Base-by-base conservation (phyloP, 176 grass and related monocot species). In the Echinochloa phyllopogon region DNA sequence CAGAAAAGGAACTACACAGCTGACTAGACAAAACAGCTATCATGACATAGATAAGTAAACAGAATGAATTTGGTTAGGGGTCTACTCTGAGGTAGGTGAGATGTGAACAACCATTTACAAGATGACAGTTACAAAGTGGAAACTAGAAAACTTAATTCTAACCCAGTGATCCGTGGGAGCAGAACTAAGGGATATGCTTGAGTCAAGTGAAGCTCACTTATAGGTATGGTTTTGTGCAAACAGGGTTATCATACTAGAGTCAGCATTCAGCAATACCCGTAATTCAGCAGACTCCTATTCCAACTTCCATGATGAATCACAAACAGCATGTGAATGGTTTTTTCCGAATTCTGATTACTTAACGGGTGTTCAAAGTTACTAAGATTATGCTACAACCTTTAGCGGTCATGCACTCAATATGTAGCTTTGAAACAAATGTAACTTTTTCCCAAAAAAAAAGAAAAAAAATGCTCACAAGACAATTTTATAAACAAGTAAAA, bases 401-500 rank as follows among this genome's bases (percentile, higher is more conserved):
- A 15, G 13, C 58, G 42, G 60, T 21, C 44, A 59, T 60, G 3
- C 52, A 81, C 6, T 89, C 59, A 47, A 77, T 63, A 39, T 47
- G 15, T 73, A 38, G 1, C 44, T 80, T 61, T 0, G 17, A 39
- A 18, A 84, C 38, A 8, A 33, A 78, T 40, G 59, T 3, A 72
- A 20, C 38, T 55, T 65, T 53, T 43, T 8, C 43, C n/a, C n/a
- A n/a, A n/a, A n/a, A n/a, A n/a, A n/a, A n/a, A n/a, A n/a, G n/a
- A 14, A 36, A 66, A 67, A 52, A 29, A 21, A 75, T 61, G 42
- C 0, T 14, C 8, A 59, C 13, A 62, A 51, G n/a, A 76, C 12
- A 85, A 33, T 51, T 74, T 81, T 56, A 53, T 21, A 76, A 70
- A 82, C 15, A 85, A 68, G 45, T 76, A 47, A 82, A 63, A 64